phyloP scores from a whole-genome alignment of 1,284 basidiomycete species.

The Puccinia horiana region DNA sequence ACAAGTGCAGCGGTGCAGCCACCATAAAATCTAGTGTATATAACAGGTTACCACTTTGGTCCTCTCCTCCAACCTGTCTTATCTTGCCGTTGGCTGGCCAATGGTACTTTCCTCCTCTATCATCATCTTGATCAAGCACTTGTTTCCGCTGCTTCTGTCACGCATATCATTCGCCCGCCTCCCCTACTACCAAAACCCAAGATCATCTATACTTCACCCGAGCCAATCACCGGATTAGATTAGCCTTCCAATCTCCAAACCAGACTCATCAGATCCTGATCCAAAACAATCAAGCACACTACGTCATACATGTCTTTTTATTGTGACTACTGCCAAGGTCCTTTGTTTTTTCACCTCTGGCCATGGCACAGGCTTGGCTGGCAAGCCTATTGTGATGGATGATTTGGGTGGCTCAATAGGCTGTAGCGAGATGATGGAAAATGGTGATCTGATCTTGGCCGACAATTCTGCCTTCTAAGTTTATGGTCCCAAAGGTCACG shows the following conservation, averaged over 20 bases:
- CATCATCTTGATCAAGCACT: no score
- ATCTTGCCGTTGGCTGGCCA: conserved; percentile 86
- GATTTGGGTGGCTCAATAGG: conserved; percentile 81
- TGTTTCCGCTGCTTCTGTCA: conserved; percentile 58
- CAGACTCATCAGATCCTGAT: no score
- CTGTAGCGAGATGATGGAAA: conserved; percentile 72
- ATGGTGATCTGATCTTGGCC: no score
- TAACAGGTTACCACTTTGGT: conserved; percentile 75
- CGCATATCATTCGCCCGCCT: conserved; percentile 47
- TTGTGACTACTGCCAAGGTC: conserved; percentile 82
- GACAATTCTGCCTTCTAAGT: conserved; percentile 89
- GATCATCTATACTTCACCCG: conserved; percentile 64
- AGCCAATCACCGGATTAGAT: conserved; percentile 80
- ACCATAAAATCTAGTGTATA: no score
- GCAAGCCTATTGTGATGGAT: conserved; percentile 71
- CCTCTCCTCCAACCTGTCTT: conserved; percentile 75
- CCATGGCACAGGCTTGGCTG: conserved; percentile 67
- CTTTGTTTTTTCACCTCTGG: conserved; percentile 76
- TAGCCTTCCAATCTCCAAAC: conserved; percentile 16
- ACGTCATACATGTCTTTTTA: conserved; percentile 65
- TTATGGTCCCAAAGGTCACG: conserved; percentile 78
- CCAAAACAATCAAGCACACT: background rate
- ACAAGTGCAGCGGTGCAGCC: no score
- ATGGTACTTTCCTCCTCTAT: conserved; percentile 88
- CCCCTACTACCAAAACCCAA: conserved; percentile 75